Evolutionary conservation across 1,139 yeast species (phyloP), one percentile per base, ranked within the genome.

Genomic region (Blastobotrys proliferans): DNA sequence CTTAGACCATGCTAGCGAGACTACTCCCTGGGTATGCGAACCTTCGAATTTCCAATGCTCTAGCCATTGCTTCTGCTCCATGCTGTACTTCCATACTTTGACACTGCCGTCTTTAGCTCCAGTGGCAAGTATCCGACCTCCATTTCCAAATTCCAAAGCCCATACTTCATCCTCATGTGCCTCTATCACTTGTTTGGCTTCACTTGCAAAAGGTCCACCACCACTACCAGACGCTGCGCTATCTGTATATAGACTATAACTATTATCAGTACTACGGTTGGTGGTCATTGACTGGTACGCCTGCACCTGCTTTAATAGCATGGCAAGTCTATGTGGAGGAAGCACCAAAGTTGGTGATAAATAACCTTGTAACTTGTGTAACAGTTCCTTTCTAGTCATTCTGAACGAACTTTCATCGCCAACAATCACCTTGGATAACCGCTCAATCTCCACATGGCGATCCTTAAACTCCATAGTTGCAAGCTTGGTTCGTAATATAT

Each of bases 111-210:
- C 94, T 17, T 79, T 74, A 9, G 94, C 81, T 0, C 92, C 87
- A 0, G 92, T 76, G 8, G 87, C 95, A 40, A 90, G 66, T 50
- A 69, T 79, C 47, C 70, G 72, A 1, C 97, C 97, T 63, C 76
- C 74, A 32, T 88, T 86, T 2, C 94, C 83, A 58, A 86, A 88
- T 47, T 77, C 76, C 13, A 83, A 70, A 56, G 73, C 82, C 97
- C 97, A 90, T 4, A 86, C 94, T 60, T 90, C 96, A 53, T 83
- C 80, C 0, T 69, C 64, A 57, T 71, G 54, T 0, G 69, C 61
- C 39, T 68, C 67, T 2, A 68, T 52, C 2, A 67, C 61, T 3
- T 35, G 40, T 6, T n/a, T n/a, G n/a, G n/a, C n/a, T n/a, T n/a
- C n/a, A n/a, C n/a, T n/a, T n/a, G n/a, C n/a, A n/a, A n/a, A n/a